Conservation (phyloP, 2,329 filamentous ascomycete species). For the Hyphodiscus sp. region DNA sequence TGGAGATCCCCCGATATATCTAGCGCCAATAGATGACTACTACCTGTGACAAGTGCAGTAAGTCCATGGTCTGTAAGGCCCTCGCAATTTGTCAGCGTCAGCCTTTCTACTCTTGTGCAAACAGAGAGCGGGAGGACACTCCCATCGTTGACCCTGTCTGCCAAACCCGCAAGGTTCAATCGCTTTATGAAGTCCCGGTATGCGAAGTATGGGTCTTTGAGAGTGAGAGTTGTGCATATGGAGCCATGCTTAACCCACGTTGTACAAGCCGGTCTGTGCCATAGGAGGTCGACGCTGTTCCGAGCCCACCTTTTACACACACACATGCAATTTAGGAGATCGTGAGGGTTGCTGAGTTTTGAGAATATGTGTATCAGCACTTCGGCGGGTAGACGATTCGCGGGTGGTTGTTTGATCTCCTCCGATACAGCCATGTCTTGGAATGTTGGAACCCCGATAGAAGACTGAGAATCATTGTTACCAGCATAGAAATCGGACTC, state of each 20-base stretch:
- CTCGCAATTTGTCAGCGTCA: conserved; percentile 87
- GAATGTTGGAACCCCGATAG: conserved; percentile 56
- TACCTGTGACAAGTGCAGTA: conserved; percentile 70
- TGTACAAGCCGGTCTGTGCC: conserved; percentile 89
- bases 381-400: conserved; percentile 84
- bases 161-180: conserved; percentile 78
- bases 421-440: conserved; percentile 38
- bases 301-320: conserved; percentile 92
- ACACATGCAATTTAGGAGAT: conserved; percentile 83
- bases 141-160: conserved; percentile 74
- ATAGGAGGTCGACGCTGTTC: conserved; percentile 87
- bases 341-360: conserved; percentile 67
- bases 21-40: conserved; percentile 74
- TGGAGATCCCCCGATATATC: conserved; percentile 79
- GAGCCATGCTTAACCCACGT: conserved; percentile 74
- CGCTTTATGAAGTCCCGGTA: conserved; percentile 89
- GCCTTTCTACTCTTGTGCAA: conserved; percentile 85
- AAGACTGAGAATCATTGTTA: conserved; percentile 90
- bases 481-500: conserved; percentile 90
- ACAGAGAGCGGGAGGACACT: conserved; percentile 74
- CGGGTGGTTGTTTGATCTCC: conserved; percentile 66
- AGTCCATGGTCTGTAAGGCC: conserved; percentile 80
- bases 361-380: conserved; percentile 90
- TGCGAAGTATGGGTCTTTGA: conserved; percentile 71
- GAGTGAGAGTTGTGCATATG: conserved; percentile 73